These are phyloP conservation scores for Aechmea fasciata DNA, from an alignment of 176 grass and related monocot genomes.

Conservation along the genomic window DNA sequence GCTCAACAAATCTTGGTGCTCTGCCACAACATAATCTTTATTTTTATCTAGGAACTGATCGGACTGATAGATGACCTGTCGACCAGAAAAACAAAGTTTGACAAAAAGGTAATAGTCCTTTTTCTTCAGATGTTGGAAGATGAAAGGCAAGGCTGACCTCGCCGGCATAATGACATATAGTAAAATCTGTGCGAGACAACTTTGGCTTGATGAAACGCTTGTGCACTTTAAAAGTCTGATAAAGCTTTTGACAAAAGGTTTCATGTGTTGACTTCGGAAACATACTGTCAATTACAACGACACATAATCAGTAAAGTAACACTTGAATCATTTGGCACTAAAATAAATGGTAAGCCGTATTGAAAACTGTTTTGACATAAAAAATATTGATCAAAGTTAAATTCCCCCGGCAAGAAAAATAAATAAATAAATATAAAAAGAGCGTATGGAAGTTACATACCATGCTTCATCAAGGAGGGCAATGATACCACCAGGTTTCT, in stretches of 20 bases:
- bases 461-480: slow-evolving; percentile 99
- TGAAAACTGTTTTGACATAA: background rate
- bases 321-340: background rate
- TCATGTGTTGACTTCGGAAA: slow-evolving; percentile 98
- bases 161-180: slow-evolving; percentile 83
- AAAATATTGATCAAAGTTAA: background rate
- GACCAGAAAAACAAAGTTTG: slow-evolving; percentile 12
- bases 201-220: slow-evolving; percentile 93
- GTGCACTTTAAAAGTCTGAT: slow-evolving; percentile 84
- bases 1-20: slow-evolving; percentile 87
- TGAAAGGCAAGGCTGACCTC: slow-evolving; percentile 48
- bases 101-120: slow-evolving; percentile 5
- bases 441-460: slow-evolving; percentile 28
- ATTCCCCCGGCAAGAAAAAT: background rate
- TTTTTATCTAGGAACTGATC: slow-evolving; percentile 98
- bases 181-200: slow-evolving; percentile 92
- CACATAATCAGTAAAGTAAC: background rate
- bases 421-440: background rate
- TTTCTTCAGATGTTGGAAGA: slow-evolving; percentile 10
- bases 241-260: slow-evolving; percentile 96
- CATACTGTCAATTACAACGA: slow-evolving; percentile 51
- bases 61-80: slow-evolving; percentile 81
- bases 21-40: slow-evolving; percentile 96
- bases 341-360: background rate
- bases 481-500: slow-evolving; percentile 99